These are phyloP conservation scores for Aspergillus cavernicola DNA, from an alignment of 495 filamentous ascomycete genomes.

Conservation along the genomic window DNA sequence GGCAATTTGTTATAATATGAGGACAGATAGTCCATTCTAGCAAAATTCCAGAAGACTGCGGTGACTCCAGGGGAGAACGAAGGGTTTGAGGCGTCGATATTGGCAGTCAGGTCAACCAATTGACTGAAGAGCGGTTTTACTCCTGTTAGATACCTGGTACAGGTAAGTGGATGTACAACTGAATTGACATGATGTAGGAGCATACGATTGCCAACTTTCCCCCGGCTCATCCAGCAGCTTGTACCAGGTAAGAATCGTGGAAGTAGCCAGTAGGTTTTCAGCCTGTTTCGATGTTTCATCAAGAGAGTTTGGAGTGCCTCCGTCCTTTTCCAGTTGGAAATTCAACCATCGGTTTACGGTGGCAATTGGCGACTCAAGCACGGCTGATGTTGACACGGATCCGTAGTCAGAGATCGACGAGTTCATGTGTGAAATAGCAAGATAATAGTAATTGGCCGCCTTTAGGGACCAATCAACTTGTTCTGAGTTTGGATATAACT, in stretches of 20 bases:
- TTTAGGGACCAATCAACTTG: constrained; percentile 43
- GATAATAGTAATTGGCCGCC: constrained; percentile 41
- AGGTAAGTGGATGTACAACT: too few species aligned
- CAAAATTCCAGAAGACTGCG: constrained; percentile 42
- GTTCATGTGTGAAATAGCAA: constrained; percentile 31
- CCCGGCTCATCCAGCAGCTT: constrained; percentile 33
- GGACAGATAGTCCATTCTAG: constrained; percentile 36
- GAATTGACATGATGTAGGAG: too few species aligned
- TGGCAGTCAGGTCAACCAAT: constrained; percentile 17
- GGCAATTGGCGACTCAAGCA: constrained; percentile 36
- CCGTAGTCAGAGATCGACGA: constrained; percentile 30
- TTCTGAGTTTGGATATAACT: constrained; percentile 35
- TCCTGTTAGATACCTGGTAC: constrained; percentile 35
- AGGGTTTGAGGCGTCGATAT: background rate
- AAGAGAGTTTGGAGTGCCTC: background rate
- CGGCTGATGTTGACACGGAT: constrained; percentile 30
- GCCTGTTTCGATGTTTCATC: constrained; percentile 19
- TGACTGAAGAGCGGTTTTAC: constrained; percentile 29
- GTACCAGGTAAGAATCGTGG: constrained; percentile 30
- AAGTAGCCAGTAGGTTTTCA: constrained; percentile 33
- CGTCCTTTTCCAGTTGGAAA: background rate
- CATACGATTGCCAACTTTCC: constrained; percentile 37
- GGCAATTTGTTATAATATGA: constrained; percentile 35
- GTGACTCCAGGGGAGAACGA: constrained; percentile 30
- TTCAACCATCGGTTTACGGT: constrained; percentile 28